Evolutionary conservation across 768 basidiomycete species (phyloP).

Genomic region (Macrocybe gigantea): DNA sequence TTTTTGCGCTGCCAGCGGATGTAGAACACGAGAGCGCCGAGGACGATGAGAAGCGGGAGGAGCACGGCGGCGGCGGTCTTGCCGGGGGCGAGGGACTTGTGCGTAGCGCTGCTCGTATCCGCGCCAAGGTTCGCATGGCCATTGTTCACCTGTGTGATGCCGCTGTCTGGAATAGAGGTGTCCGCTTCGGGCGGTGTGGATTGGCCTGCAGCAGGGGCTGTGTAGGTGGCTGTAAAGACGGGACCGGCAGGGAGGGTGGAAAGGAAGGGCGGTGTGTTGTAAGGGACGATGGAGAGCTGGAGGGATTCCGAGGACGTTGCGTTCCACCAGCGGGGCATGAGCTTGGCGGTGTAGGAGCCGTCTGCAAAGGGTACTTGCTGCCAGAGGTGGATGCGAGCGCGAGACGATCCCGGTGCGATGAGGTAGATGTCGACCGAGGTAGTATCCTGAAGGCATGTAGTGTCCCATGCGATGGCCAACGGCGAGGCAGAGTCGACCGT

Average conservation of each 20-base stretch:
- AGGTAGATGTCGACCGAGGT: constrained; percentile 63
- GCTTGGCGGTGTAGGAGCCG: constrained; percentile 42
- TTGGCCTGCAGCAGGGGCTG: constrained; percentile 30
- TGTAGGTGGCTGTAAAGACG: constrained; percentile 61
- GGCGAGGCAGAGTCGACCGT: constrained; percentile 40
- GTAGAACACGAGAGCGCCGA: constrained; percentile 36
- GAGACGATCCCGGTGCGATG: constrained; percentile 38
- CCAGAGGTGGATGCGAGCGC: constrained; percentile 53
- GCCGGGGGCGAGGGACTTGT: constrained; percentile 32
- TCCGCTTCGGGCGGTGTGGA: constrained; percentile 34
- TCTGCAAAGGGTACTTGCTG: constrained; percentile 37
- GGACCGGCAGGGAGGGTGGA: constrained; percentile 59
- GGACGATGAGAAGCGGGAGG: constrained; percentile 53
- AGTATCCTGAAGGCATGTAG: constrained; percentile 42
- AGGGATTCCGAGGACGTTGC: constrained; percentile 39
- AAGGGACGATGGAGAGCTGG: constrained; percentile 54
- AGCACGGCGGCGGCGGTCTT: constrained; percentile 64
- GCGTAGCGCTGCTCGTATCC: constrained; percentile 2
- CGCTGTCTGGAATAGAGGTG: constrained; percentile 21
- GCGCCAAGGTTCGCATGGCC: constrained; percentile 27
- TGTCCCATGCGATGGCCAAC: constrained; percentile 60
- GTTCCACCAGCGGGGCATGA: constrained; percentile 73
- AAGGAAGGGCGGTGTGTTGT: constrained; percentile 44
- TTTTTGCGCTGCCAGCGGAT: constrained; percentile 48
- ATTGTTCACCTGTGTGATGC: constrained; percentile 34